These are phyloP conservation scores for Pseudocercospora macadamiae DNA, from an alignment of 2,329 filamentous ascomycete genomes.

Conservation along the genomic window DNA sequence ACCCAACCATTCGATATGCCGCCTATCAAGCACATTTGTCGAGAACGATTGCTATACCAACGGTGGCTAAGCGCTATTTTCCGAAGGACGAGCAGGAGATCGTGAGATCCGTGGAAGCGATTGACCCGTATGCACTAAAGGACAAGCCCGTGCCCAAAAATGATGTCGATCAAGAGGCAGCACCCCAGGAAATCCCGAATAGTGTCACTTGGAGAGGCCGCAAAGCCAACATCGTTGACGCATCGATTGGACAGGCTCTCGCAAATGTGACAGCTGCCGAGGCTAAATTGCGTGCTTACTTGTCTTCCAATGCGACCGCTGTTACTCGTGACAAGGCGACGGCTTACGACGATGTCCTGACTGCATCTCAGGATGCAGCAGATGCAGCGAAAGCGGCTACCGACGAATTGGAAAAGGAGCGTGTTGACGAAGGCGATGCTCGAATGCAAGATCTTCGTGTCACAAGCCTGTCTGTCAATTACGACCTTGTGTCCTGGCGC, in stretches of 20 bases:
- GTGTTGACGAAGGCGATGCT: slow-evolving; percentile 78
- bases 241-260: slow-evolving; percentile 83
- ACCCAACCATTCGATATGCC: slow-evolving; percentile 91
- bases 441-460: slow-evolving; percentile 93
- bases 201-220: slow-evolving; percentile 84
- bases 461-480: slow-evolving; percentile 90
- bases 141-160: slow-evolving; percentile 48
- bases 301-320: slow-evolving; percentile 47
- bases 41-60: slow-evolving; percentile 77
- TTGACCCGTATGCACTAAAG: slow-evolving; percentile 70
- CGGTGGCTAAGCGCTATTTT: slow-evolving; percentile 79
- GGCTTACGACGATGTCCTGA: slow-evolving; percentile 88
- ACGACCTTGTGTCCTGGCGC: slow-evolving; percentile 90
- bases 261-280: slow-evolving; percentile 66
- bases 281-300: slow-evolving; percentile 52
- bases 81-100: slow-evolving; percentile 65
- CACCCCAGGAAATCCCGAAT: slow-evolving; percentile 60
- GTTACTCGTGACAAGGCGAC: slow-evolving; percentile 69
- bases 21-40: slow-evolving; percentile 90
- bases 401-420: slow-evolving; percentile 83
- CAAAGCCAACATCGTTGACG: slow-evolving; percentile 87
- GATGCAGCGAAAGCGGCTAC: slow-evolving; percentile 93
- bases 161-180: slow-evolving; percentile 30
- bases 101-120: slow-evolving; percentile 66
- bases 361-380: slow-evolving; percentile 87